These are phyloP conservation scores for Barnettozyma siamensis DNA, from an alignment of 805 yeast genomes.

Conservation along the genomic window DNA sequence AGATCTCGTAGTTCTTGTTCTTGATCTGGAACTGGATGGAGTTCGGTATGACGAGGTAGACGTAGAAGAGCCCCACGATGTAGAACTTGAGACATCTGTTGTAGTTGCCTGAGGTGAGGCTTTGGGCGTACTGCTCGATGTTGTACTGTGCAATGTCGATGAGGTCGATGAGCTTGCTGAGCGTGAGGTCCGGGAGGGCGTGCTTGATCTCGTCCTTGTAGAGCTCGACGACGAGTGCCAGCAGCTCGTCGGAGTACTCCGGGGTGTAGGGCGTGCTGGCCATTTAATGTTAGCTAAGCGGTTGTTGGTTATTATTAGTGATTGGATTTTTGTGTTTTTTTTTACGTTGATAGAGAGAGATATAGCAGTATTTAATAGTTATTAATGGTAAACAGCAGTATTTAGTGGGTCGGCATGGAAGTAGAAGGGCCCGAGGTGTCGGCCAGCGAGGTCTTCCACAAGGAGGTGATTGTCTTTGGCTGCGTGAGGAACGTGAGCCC, in stretches of 20 bases:
- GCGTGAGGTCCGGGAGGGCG: slow-evolving; percentile 26
- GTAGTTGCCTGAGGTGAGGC: slow-evolving; percentile 14
- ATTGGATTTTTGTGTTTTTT: too few relatives aligned
- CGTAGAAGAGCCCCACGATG: slow-evolving; percentile 32
- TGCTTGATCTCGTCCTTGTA: slow-evolving; percentile 31
- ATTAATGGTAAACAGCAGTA: too few relatives aligned
- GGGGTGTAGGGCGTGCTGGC: slow-evolving; percentile 27
- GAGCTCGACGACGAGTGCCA: slow-evolving; percentile 24
- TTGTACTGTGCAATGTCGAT: slow-evolving; percentile 32
- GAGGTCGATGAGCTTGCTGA: slow-evolving; percentile 32
- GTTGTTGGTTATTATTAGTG: not conserved
- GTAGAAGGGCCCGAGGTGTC: slow-evolving; percentile 37
- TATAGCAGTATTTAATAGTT: too few relatives aligned
- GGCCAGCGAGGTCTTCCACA: slow-evolving; percentile 55
- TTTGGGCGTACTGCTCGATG: slow-evolving; percentile 27
- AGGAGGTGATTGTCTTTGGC: slow-evolving; percentile 67
- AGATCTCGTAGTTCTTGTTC: slow-evolving; percentile 34
- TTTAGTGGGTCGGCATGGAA: slow-evolving; percentile 64
- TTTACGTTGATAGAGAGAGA: too few relatives aligned
- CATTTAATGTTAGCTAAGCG: not conserved
- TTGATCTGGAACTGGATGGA: slow-evolving; percentile 36
- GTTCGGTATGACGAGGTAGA: slow-evolving; percentile 33
- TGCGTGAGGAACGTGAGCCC: slow-evolving; percentile 68
- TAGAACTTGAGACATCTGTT: slow-evolving; percentile 29
- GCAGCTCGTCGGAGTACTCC: slow-evolving; percentile 34